These are phyloP conservation scores for Tolypocladium tundrense DNA, from an alignment of 2,329 filamentous ascomycete species.

Conservation along the genomic window DNA sequence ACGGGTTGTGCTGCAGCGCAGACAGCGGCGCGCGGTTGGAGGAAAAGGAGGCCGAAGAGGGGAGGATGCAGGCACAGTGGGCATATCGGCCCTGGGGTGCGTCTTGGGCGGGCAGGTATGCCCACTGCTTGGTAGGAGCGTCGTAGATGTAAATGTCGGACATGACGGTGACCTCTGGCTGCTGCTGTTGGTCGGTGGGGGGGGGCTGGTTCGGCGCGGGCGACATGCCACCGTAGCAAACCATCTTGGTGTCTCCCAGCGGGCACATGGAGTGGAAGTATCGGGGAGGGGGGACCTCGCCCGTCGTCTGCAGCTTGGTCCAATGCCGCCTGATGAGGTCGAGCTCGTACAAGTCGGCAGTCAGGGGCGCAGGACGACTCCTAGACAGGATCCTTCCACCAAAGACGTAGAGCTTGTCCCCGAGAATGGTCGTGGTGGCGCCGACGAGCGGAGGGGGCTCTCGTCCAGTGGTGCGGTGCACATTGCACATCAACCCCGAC, in stretches of 20 bases:
- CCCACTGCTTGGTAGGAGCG: constrained; percentile 73
- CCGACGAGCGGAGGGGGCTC: constrained; percentile 89
- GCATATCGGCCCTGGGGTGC: constrained; percentile 90
- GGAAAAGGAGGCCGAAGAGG: constrained; percentile 77
- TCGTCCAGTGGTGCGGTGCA: constrained; percentile 77
- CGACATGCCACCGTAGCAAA: constrained; percentile 98
- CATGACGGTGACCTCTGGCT: constrained; percentile 90
- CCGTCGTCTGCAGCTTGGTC: constrained; percentile 76
- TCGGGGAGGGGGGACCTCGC: constrained; percentile 79
- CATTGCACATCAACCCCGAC: constrained; percentile 59
- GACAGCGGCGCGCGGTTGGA: constrained; percentile 76
- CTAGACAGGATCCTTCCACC: constrained; percentile 81
- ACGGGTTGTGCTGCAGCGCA: constrained; percentile 81
- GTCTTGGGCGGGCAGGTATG: constrained; percentile 68
- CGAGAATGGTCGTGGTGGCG: constrained; percentile 87
- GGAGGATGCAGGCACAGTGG: constrained; percentile 86
- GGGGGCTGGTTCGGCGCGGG: constrained; percentile 49
- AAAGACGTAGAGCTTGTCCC: constrained; percentile 95
- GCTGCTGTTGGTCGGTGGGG: constrained; percentile 40
- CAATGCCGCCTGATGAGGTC: constrained; percentile 87
- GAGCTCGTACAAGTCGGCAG: constrained; percentile 84
- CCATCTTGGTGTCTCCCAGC: constrained; percentile 87
- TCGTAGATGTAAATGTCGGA: constrained; percentile 97
- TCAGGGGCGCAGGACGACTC: constrained; percentile 69
- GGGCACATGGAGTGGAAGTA: constrained; percentile 97